Percentiles rank a stretch among this genome's conserved stretches.
Conservation (phyloP, 2,329 filamentous ascomycete species). For the Fusarium sp. region DNA sequence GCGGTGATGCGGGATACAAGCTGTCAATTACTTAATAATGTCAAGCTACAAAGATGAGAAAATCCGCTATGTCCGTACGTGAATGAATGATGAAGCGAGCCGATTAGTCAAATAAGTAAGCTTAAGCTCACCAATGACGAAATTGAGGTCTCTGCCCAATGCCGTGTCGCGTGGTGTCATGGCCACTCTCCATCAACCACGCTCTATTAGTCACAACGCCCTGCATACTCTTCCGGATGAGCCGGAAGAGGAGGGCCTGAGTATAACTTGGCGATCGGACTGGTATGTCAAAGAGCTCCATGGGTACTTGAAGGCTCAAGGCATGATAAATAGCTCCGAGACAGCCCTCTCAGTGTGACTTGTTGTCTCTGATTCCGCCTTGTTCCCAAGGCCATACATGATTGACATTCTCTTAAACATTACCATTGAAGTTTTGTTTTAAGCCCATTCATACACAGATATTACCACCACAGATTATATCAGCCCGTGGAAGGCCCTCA, state of each 20-base stretch:
- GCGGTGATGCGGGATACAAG: neutral
- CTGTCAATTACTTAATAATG: conserved; percentile 19
- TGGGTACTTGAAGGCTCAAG: conserved; percentile 12
- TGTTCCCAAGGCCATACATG: neutral
- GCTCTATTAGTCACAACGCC: conserved; percentile 32
- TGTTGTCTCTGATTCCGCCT: neutral
- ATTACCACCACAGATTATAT: neutral
- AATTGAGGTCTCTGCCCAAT: conserved; percentile 20
- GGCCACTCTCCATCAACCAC: conserved; percentile 34
- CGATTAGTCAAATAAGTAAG: conserved; percentile 15
- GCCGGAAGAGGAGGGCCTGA: conserved; percentile 29
- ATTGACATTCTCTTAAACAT: neutral
- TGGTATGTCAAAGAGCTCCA: neutral
- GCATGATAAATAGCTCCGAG: conserved; percentile 35
- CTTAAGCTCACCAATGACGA: conserved; percentile 18
- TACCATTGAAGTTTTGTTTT: neutral
- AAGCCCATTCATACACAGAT: neutral
- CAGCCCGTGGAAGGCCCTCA: neutral
- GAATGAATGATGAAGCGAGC: neutral
- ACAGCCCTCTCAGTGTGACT: neutral
- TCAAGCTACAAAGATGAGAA: conserved; percentile 5
- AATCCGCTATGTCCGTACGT: neutral
- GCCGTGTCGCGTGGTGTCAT: conserved; percentile 33
- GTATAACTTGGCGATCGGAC: conserved; percentile 14
- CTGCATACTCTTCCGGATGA: conserved; percentile 35